A percentile compares a stretch with the other conserved stretches of the same genome.
Evolutionary conservation across 2,329 filamentous ascomycete species (phyloP).

Genomic region (Exophiala dermatitidis): DNA sequence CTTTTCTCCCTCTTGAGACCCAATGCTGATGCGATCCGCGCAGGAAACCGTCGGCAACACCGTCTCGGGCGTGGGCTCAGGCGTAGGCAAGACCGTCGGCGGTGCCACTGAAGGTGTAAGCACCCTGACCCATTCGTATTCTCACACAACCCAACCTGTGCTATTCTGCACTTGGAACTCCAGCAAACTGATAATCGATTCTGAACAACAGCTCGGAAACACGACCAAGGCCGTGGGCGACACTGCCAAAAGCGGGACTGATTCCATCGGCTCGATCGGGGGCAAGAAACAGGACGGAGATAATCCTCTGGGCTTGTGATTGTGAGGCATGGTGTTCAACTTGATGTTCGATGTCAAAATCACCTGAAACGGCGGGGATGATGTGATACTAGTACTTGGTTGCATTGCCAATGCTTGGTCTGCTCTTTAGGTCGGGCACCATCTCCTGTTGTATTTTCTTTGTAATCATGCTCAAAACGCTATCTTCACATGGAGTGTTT

Average conservation of each 20-base stretch:
- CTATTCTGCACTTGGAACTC: not conserved
- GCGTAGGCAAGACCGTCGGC: slow-evolving; percentile 27
- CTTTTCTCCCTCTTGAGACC: not conserved
- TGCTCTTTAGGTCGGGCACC: too few species aligned
- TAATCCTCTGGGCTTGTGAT: slow-evolving; percentile 26
- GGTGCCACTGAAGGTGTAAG: slow-evolving; percentile 23
- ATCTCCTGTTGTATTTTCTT: too few species aligned
- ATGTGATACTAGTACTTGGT: too few species aligned
- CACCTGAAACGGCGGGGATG: too few species aligned
- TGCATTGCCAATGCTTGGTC: too few species aligned
- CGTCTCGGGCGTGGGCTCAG: slow-evolving; percentile 29
- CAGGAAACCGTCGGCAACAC: slow-evolving; percentile 29
- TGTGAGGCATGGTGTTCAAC: not conserved
- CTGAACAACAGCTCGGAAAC: slow-evolving; percentile 13
- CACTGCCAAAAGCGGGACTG: slow-evolving; percentile 14
- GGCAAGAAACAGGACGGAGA: slow-evolving; percentile 27
- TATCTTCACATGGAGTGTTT: too few species aligned
- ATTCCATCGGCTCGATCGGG: slow-evolving; percentile 20
- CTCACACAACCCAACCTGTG: not conserved
- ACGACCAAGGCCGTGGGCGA: slow-evolving; percentile 20
- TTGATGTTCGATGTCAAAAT: not conserved
- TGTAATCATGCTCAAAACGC: too few species aligned
- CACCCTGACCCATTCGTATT: not conserved
- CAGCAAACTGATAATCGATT: not conserved
- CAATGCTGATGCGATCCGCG: too few species aligned